Base-by-base conservation (phyloP, 2,329 filamentous ascomycete genomes). In the Trichoderma hamatum region DNA sequence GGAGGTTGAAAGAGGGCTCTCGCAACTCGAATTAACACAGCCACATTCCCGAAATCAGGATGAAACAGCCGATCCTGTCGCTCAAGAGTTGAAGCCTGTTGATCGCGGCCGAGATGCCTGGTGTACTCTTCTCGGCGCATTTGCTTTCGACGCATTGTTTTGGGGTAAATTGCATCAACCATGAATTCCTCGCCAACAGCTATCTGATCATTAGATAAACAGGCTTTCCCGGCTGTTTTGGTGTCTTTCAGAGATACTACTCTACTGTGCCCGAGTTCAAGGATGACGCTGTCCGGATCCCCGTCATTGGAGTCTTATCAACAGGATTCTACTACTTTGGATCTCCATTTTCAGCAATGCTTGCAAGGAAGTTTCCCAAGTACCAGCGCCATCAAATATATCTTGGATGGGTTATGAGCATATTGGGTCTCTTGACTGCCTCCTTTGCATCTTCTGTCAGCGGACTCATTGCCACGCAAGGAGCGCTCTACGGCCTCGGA, bases 391-490 rank as follows among this genome's bases (percentile, higher is more conserved):
- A 76, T 0, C 77, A 80, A 73, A 80, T 83, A 5, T 79, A 74
- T 71, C 58, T 79, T 14, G 81, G 78, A 16, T 82, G 78, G 80
- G 74, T 78, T 1, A 65, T 83, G 0, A 82, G 80, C 71, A 77
- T 83, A 30, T 21, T 74, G 0, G 80, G 78, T 0, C 73, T 83
- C 3, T 64, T 79, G 3, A 60, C 72, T 0, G 79, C 74, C 13
- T 80, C 77, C 0, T 82, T 82, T 70, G 74, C 77, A 3, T 70
- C 72, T 0, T 76, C 74, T 0, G 68, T 82, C 6, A 72, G 73
- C n/a, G 72, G 67, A 1, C 76, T 81, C 68, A 80, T 83, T 58
- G 73, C 77, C 5, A 82, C 80, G 0, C 81, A 82, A 69, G 81
- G 81, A 9, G 74, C 82, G 1, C 72, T 78, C 5, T 81, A 81